Conservation (phyloP, 345 rosid genomes). For the Tarenaya hassleriana region DNA sequence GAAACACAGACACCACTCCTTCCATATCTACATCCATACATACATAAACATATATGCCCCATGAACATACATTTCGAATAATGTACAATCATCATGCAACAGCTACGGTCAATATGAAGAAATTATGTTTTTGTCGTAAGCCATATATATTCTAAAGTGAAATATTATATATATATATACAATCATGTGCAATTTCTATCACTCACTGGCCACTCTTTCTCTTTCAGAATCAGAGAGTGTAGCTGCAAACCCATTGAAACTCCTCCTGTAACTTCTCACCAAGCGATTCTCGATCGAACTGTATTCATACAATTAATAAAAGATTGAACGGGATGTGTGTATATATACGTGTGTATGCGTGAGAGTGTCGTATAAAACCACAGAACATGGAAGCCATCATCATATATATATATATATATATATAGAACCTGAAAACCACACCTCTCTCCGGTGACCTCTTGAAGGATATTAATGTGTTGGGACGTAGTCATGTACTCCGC, state of each 20-base stretch:
- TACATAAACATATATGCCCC: no score
- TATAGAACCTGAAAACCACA: constrained; percentile 18
- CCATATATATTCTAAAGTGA: no score
- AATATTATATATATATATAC: no score
- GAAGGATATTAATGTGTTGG: constrained; percentile 26
- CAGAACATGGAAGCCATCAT: neutral
- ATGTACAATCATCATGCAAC: no score
- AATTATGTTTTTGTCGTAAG: neutral
- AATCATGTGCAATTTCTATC: no score
- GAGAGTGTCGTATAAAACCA: neutral
- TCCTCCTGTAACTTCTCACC: constrained; percentile 38
- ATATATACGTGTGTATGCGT: no score
- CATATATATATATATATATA: neutral
- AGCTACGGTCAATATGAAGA: neutral
- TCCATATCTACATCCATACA: constrained; percentile 20
- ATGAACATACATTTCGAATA: no score
- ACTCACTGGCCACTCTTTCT: constrained; percentile 28
- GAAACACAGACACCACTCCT: constrained; percentile 28
- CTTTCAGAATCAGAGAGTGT: constrained; percentile 33
- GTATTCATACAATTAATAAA: neutral
- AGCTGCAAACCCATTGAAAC: constrained; percentile 55
- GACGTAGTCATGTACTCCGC: constrained; percentile 18
- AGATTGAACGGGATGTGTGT: neutral
- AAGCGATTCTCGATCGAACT: constrained; percentile 26
- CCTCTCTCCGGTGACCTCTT: constrained; percentile 22